Evolutionary conservation across 306 rosid species (phyloP).

Genomic region (Luffa aegyptiaca): DNA sequence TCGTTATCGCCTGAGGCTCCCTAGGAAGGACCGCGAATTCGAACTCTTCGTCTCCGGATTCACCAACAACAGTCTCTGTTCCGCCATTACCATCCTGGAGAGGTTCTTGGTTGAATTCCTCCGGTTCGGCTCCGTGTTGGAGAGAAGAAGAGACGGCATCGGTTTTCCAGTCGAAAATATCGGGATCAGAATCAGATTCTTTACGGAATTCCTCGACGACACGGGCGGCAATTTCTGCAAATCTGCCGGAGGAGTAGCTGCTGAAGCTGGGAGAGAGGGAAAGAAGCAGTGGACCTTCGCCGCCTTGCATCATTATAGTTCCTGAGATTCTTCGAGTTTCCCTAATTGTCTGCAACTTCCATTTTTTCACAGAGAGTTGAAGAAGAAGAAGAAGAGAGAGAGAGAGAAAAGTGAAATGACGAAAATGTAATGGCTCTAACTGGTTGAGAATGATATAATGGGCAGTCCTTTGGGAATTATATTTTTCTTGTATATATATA

Average conservation of each 20-base stretch:
- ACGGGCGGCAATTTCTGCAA: conserved; percentile 58
- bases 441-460: background rate
- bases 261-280: conserved; percentile 70
- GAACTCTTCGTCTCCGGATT: conserved; percentile 28
- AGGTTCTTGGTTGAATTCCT: background rate
- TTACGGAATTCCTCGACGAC: conserved; percentile 48
- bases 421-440: background rate
- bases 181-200: conserved; percentile 19
- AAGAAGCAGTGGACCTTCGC: conserved; percentile 15
- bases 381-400: background rate
- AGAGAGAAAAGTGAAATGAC: background rate
- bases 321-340: background rate
- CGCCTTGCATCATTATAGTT: conserved; percentile 27
- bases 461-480: background rate
- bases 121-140: background rate
- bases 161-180: background rate
- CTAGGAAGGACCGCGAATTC: conserved; percentile 44
- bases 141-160: background rate
- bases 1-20: conserved; percentile 26
- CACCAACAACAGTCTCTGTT: background rate
- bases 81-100: background rate
- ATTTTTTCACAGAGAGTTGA: background rate
- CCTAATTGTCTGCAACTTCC: background rate
- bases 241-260: conserved; percentile 41
- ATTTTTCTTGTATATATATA: background rate